Conservation (phyloP, 2,329 filamentous ascomycete genomes). For the Eurotiales sp. region DNA sequence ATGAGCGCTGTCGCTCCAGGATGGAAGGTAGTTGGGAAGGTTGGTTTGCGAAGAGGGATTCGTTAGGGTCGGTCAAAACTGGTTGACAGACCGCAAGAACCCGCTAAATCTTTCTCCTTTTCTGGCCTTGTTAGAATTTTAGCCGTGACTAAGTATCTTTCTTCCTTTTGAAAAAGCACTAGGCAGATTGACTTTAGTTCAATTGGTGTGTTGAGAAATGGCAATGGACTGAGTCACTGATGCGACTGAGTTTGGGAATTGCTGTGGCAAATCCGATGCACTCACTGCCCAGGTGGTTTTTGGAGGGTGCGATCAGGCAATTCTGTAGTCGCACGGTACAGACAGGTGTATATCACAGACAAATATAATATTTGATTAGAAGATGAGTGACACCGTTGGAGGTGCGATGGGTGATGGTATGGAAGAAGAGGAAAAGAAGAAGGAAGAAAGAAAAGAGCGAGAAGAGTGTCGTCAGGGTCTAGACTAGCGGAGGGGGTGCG, state of each 20-base stretch:
- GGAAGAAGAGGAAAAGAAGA: constrained; percentile 6
- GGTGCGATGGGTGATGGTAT: constrained; percentile 11
- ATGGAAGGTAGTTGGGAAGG: constrained; percentile 20
- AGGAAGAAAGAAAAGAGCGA: not conserved
- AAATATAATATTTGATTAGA: not conserved
- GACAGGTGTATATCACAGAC: not conserved
- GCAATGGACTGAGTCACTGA: too few relatives aligned
- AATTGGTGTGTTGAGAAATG: too few relatives aligned
- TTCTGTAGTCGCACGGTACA: not conserved
- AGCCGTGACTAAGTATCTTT: not conserved
- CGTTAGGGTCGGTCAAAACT: constrained; percentile 20
- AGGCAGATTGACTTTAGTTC: too few relatives aligned
- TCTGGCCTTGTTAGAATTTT: not conserved
- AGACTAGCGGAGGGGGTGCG: not conserved
- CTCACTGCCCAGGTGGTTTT: too few relatives aligned
- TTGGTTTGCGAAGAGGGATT: constrained; percentile 7
- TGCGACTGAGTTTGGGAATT: too few relatives aligned
- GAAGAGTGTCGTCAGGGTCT: too few relatives aligned
- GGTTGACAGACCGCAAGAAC: not conserved
- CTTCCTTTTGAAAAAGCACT: too few relatives aligned
- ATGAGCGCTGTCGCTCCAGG: constrained; percentile 41
- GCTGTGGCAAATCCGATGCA: too few relatives aligned
- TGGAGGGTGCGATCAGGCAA: too few relatives aligned
- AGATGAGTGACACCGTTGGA: constrained; percentile 10
- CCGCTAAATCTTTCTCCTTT: not conserved